Conservation (phyloP, 106 monocot species). For the Dioscorea dumetorum region DNA sequence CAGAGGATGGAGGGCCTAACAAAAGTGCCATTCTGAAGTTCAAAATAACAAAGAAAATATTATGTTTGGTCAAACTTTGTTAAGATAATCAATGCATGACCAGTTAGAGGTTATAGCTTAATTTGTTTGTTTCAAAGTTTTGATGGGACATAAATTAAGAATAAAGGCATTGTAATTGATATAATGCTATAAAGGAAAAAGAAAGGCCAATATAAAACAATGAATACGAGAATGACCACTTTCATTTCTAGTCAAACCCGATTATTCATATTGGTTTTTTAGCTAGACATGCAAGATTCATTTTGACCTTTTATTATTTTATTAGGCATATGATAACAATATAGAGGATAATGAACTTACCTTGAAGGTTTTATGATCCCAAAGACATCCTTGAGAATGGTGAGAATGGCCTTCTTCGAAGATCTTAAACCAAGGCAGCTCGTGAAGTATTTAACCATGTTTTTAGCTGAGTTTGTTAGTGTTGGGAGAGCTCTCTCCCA, state of each 20-base stretch:
- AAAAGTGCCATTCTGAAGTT: conserved; percentile 61
- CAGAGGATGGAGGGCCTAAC: conserved; percentile 67
- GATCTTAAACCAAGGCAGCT: conserved; percentile 26
- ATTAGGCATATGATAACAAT: too few species aligned
- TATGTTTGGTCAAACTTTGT: neutral
- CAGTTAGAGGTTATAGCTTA: too few species aligned
- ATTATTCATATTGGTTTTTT: too few species aligned
- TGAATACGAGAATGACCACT: too few species aligned
- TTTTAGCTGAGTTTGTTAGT: conserved; percentile 27
- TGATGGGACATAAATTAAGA: too few species aligned
- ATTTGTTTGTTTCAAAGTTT: conserved; percentile 13
- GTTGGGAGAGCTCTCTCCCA: conserved; percentile 63
- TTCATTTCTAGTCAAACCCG: too few species aligned
- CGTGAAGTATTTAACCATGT: conserved; percentile 30
- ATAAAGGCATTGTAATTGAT: neutral
- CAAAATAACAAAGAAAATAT: neutral
- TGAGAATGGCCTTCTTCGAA: conserved; percentile 30
- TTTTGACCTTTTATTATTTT: too few species aligned
- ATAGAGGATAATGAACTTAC: conserved; percentile 3
- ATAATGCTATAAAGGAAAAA: neutral
- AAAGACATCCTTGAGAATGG: conserved; percentile 52
- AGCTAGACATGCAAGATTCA: too few species aligned
- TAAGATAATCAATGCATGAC: too few species aligned
- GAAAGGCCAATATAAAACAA: neutral
- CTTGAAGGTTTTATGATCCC: conserved; percentile 54